A percentile compares a stretch with the other conserved stretches of the same genome.
phyloP scores from a whole-genome alignment of 106 monocot species.

The Ottelia alismoides region DNA sequence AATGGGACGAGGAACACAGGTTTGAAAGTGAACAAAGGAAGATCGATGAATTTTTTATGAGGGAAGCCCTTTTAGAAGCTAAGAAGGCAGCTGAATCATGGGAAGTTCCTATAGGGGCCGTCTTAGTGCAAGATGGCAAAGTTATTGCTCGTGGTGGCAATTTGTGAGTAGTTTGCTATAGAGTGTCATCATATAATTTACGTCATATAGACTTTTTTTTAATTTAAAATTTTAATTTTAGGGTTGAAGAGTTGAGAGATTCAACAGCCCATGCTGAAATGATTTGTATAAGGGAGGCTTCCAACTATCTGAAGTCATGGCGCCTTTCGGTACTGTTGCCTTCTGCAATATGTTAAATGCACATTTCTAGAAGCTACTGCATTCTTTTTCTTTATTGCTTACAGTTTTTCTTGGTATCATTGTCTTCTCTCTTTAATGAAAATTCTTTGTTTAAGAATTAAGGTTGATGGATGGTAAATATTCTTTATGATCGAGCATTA shows the following conservation, averaged over 20 bases:
- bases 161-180: conserved; percentile 30
- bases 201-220: too few species aligned
- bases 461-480: too few species aligned
- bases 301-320: conserved; percentile 70
- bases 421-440: too few species aligned
- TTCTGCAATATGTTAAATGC: too few species aligned
- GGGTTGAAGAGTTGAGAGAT: conserved; percentile 88
- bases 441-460: too few species aligned
- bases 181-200: too few species aligned
- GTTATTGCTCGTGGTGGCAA: conserved; percentile 84
- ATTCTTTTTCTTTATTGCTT: too few species aligned
- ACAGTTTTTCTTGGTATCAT: too few species aligned
- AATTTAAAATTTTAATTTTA: too few species aligned
- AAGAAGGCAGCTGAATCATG: conserved; percentile 74
- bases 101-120: conserved; percentile 97
- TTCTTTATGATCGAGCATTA: too few species aligned
- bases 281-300: conserved; percentile 89
- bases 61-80: conserved; percentile 89
- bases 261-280: conserved; percentile 98
- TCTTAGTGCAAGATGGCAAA: conserved; percentile 77
- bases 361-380: too few species aligned
- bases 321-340: conserved; percentile 55
- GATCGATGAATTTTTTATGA: conserved; percentile 87
- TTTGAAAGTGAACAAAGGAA: conserved; percentile 53
- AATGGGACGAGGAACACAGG: conserved; percentile 83